A percentile compares a stretch with the other conserved stretches of the same genome.
Conservation (phyloP, 805 yeast species). For the Kodamaea fukazawae region DNA sequence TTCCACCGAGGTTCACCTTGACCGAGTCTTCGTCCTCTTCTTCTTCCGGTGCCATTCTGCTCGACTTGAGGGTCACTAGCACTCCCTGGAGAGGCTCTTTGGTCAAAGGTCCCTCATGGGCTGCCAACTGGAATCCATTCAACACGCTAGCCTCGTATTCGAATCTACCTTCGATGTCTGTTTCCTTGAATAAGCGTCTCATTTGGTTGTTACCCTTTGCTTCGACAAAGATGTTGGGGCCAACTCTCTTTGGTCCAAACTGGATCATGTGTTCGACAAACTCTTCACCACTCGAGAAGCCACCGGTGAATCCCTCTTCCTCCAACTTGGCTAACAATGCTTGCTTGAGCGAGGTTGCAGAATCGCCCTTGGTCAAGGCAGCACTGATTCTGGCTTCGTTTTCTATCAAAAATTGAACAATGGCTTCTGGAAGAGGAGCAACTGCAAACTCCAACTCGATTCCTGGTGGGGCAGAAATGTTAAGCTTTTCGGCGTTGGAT, state of each 20-base stretch:
- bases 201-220: slow-evolving; percentile 31
- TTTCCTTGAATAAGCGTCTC: slow-evolving; percentile 25
- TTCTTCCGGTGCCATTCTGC: slow-evolving; percentile 32
- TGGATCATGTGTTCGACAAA: slow-evolving; percentile 44
- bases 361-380: not conserved
- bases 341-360: slow-evolving; percentile 9
- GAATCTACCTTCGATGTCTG: slow-evolving; percentile 19
- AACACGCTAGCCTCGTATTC: slow-evolving; percentile 60
- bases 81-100: slow-evolving; percentile 87
- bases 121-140: slow-evolving; percentile 83
- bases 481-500: slow-evolving; percentile 22
- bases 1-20: slow-evolving; percentile 58
- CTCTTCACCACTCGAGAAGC: slow-evolving; percentile 14
- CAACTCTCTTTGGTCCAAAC: slow-evolving; percentile 76
- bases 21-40: slow-evolving; percentile 26
- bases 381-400: slow-evolving; percentile 29
- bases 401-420: slow-evolving; percentile 47
- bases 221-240: slow-evolving; percentile 74
- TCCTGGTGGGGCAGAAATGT: slow-evolving; percentile 43
- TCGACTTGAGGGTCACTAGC: slow-evolving; percentile 42
- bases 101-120: slow-evolving; percentile 82
- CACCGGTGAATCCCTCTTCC: slow-evolving; percentile 24
- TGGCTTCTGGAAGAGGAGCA: slow-evolving; percentile 54
- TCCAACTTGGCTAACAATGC: slow-evolving; percentile 11
- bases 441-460: slow-evolving; percentile 51